These are phyloP conservation scores for Ceratobasidium sp. DNA, from an alignment of 1,284 basidiomycete genomes.

Conservation along the genomic window DNA sequence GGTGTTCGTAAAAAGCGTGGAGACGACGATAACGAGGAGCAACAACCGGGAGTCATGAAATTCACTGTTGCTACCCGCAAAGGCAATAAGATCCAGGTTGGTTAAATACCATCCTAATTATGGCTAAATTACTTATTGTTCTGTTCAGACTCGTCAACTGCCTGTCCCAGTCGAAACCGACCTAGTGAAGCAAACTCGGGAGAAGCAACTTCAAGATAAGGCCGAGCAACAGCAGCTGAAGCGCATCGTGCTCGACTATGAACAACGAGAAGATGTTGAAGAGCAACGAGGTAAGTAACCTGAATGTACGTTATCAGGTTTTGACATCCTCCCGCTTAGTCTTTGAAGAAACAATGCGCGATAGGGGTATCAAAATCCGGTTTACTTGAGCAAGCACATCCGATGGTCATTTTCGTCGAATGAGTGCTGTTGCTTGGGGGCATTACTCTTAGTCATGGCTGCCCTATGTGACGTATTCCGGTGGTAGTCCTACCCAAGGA, in stretches of 20 bases:
- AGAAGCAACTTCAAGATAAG: slow-evolving; percentile 88
- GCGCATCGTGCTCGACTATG: slow-evolving; percentile 85
- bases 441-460: slow-evolving; percentile 18
- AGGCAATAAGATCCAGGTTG: slow-evolving; percentile 89
- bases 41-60: slow-evolving; percentile 71
- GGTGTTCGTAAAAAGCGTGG: slow-evolving; percentile 61
- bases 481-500: slow-evolving; percentile 4
- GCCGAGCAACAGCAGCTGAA: slow-evolving; percentile 96
- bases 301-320: not conserved
- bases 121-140: slow-evolving; percentile 13
- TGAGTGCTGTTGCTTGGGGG: slow-evolving; percentile 26
- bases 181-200: slow-evolving; percentile 85
- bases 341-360: slow-evolving; percentile 40
- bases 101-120: slow-evolving; percentile 42
- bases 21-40: slow-evolving; percentile 55
- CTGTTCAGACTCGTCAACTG: slow-evolving; percentile 73
- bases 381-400: slow-evolving; percentile 22
- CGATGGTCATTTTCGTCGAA: not conserved
- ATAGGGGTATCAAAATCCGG: slow-evolving; percentile 38
- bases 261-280: slow-evolving; percentile 73
- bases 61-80: slow-evolving; percentile 94
- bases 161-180: slow-evolving; percentile 86
- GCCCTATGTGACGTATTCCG: slow-evolving; percentile 6
- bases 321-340: slow-evolving; percentile 21
- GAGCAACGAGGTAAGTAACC: slow-evolving; percentile 43